Conservation (phyloP, 2,329 filamentous ascomycete genomes). For the Aspergillus sp. region DNA sequence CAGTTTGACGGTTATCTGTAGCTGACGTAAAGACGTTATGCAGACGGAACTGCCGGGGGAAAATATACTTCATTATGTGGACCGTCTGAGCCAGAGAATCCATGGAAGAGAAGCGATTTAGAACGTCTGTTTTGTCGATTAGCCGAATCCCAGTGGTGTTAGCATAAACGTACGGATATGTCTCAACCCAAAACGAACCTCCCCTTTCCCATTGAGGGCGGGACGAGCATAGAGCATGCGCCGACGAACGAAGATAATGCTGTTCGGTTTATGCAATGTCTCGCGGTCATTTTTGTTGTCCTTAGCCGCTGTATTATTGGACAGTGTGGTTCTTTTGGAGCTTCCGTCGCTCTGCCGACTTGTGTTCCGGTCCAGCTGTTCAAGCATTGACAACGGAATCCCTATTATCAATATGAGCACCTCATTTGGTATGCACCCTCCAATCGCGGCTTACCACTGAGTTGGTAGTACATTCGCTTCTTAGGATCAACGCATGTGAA, state of each 20-base stretch:
- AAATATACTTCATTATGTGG: conserved; percentile 83
- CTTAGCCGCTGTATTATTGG: not conserved
- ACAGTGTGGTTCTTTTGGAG: not conserved
- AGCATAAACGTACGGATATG: conserved; percentile 62
- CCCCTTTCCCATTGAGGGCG: conserved; percentile 57
- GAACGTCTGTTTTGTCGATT: conserved; percentile 52
- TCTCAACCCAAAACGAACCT: conserved; percentile 63
- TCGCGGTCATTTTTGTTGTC: conserved; percentile 2
- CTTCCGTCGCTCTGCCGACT: not conserved
- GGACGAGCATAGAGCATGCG: conserved; percentile 80
- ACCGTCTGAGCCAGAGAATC: conserved; percentile 46
- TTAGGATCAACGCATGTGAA: conserved; percentile 56
- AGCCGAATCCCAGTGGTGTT: not conserved
- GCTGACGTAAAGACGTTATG: conserved; percentile 83
- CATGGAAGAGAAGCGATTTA: conserved; percentile 56
- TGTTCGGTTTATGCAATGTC: conserved; percentile 30
- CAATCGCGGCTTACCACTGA: conserved; percentile 54
- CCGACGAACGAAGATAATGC: conserved; percentile 67
- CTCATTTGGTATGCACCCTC: not conserved
- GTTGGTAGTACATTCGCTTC: conserved; percentile 61
- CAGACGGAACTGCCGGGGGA: conserved; percentile 78
- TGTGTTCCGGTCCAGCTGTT: conserved; percentile 11
- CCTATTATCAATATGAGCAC: conserved; percentile 13
- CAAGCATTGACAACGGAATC: conserved; percentile 20
- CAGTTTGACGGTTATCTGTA: conserved; percentile 55